Evolutionary conservation across 2,329 filamentous ascomycete species (phyloP).

Genomic region (Nemania serpens): DNA sequence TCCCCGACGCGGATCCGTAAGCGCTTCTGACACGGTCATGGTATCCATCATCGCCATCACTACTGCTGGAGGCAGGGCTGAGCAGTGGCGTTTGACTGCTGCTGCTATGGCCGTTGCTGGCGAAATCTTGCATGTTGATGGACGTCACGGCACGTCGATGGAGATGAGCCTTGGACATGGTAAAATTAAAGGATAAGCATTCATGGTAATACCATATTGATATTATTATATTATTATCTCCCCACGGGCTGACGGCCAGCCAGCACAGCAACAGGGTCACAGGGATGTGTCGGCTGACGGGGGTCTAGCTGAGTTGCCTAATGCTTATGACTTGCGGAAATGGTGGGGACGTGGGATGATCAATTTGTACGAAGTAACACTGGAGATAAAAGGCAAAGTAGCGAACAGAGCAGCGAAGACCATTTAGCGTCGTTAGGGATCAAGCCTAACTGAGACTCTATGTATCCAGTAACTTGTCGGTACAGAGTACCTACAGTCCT

Average conservation of each 20-base stretch:
- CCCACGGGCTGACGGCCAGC: neutral
- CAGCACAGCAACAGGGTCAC: slow-evolving; percentile 8
- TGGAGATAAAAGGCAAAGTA: neutral
- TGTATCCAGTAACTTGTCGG: no score
- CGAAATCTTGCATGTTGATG: slow-evolving; percentile 33
- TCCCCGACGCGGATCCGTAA: slow-evolving; percentile 37
- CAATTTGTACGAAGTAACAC: neutral
- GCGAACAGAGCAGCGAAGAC: no score
- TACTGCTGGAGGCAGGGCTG: slow-evolving; percentile 27
- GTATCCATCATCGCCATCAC: slow-evolving; percentile 18
- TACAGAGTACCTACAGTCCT: no score
- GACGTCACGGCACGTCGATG: slow-evolving; percentile 33
- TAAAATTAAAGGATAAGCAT: slow-evolving; percentile 8
- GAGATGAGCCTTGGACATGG: slow-evolving; percentile 36
- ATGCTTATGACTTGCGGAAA: neutral
- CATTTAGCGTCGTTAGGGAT: neutral
- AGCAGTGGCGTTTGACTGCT: slow-evolving; percentile 35
- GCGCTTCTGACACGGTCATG: slow-evolving; percentile 23
- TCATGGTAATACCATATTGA: neutral
- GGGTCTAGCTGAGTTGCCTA: neutral
- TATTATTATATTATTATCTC: neutral
- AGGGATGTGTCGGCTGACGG: slow-evolving; percentile 28
- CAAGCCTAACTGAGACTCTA: no score
- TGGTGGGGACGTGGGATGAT: slow-evolving; percentile 21
- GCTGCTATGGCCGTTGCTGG: slow-evolving; percentile 14